Evolutionary conservation across 2,329 filamentous ascomycete species (phyloP).

Genomic region (Neonectria neomacrospora): DNA sequence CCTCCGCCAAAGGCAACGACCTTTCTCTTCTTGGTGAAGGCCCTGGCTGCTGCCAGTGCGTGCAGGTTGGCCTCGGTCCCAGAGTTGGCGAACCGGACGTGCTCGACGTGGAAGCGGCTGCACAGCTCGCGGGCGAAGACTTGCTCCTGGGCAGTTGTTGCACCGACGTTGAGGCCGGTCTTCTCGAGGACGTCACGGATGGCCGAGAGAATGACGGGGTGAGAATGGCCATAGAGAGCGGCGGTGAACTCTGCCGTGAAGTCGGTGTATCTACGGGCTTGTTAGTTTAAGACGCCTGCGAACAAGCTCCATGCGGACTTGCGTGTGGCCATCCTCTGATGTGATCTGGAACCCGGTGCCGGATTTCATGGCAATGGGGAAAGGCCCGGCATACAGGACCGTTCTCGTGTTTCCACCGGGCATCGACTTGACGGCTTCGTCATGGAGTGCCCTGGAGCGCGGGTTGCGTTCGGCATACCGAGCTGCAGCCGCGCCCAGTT

Average conservation of each 20-base stretch:
- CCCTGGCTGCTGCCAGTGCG: conserved; percentile 65
- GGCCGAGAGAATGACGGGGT: conserved; percentile 63
- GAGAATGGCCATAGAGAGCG: conserved; percentile 73
- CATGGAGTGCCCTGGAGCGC: conserved; percentile 52
- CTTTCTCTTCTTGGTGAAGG: conserved; percentile 57
- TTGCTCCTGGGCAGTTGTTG: conserved; percentile 62
- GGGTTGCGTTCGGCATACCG: conserved; percentile 53
- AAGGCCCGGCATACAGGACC: conserved; percentile 56
- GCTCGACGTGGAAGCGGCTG: conserved; percentile 64
- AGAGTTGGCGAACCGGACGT: conserved; percentile 71
- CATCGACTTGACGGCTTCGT: conserved; percentile 50
- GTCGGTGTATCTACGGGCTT: conserved; percentile 61
- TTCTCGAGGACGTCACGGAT: conserved; percentile 57
- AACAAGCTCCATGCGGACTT: conserved; percentile 15
- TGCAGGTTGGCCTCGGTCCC: conserved; percentile 74
- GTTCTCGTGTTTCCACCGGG: conserved; percentile 61
- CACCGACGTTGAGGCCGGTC: conserved; percentile 66
- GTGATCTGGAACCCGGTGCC: conserved; percentile 50
- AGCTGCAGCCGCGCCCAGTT: conserved; percentile 48
- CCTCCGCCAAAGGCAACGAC: conserved; percentile 63
- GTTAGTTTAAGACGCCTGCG: not conserved
- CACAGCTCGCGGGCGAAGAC: conserved; percentile 63
- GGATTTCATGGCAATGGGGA: conserved; percentile 55
- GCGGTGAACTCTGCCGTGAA: conserved; percentile 73
- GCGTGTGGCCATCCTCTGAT: conserved; percentile 55